phyloP scores from a whole-genome alignment of 306 rosid species.

The Senna tora region DNA sequence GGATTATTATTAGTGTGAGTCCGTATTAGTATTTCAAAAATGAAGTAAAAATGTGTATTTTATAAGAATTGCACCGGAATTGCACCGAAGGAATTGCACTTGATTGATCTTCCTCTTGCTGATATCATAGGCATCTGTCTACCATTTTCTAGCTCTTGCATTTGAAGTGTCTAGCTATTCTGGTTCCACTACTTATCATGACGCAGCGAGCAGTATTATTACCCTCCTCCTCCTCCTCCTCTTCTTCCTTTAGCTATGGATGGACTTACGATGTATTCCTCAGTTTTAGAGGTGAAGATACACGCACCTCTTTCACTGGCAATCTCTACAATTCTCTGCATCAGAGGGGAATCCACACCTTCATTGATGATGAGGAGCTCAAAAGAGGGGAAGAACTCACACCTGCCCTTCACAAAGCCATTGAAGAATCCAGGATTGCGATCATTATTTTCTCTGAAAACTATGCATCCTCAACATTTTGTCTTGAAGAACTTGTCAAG shows the following conservation, averaged over 20 bases:
- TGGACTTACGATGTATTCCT: constrained; percentile 39
- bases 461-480: constrained; percentile 38
- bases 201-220: too few species aligned
- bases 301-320: constrained; percentile 32
- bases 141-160: too few species aligned
- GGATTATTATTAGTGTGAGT: too few species aligned
- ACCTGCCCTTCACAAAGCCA: constrained; percentile 11
- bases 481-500: constrained; percentile 36
- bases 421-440: constrained; percentile 36
- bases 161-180: too few species aligned
- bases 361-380: constrained; percentile 33
- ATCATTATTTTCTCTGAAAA: constrained; percentile 36
- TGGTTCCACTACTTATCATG: too few species aligned
- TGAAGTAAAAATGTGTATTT: too few species aligned
- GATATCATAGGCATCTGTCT: too few species aligned
- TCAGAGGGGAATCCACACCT: constrained; percentile 36
- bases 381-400: constrained; percentile 32
- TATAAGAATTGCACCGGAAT: too few species aligned
- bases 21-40: too few species aligned
- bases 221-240: too few species aligned
- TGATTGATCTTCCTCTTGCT: too few species aligned
- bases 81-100: too few species aligned
- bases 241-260: constrained; percentile 33
- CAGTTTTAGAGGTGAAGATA: constrained; percentile 36
- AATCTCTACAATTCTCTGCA: constrained; percentile 23